Conservation (phyloP, 1,284 basidiomycete species). For the Inonotus obliquus region DNA sequence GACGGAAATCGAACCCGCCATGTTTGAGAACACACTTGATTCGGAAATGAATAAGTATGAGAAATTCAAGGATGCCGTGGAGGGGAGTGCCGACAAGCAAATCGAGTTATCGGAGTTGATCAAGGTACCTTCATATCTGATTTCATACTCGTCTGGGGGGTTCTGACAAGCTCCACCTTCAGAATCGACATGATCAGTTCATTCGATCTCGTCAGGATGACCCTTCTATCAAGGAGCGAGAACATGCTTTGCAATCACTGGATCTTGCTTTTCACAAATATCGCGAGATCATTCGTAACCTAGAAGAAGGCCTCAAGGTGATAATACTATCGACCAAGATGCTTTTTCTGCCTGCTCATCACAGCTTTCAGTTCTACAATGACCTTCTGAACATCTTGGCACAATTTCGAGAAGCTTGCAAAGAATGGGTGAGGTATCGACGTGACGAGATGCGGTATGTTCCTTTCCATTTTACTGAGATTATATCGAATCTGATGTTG, state of each 20-base stretch:
- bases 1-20: constrained; percentile 72
- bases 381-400: constrained; percentile 66
- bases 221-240: constrained; percentile 74
- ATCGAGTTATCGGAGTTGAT: constrained; percentile 62
- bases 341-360: background rate
- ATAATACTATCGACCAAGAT: constrained; percentile 12
- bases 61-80: constrained; percentile 62
- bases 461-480: background rate
- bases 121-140: constrained; percentile 42
- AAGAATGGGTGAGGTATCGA: constrained; percentile 67
- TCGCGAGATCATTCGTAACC: constrained; percentile 77
- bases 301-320: constrained; percentile 87
- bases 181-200: constrained; percentile 77
- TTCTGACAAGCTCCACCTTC: constrained; percentile 8
- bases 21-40: constrained; percentile 83
- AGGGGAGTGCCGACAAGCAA: constrained; percentile 58
- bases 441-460: constrained; percentile 45
- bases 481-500: background rate
- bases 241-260: constrained; percentile 81
- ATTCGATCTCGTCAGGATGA: constrained; percentile 78
- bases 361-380: constrained; percentile 69
- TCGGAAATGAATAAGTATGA: constrained; percentile 81
- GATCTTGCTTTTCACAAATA: constrained; percentile 89
- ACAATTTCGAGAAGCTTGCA: constrained; percentile 73
- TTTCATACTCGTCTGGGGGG: background rate